Conservation (phyloP, 2,329 filamentous ascomycete species). For the Xylaria digitata region DNA sequence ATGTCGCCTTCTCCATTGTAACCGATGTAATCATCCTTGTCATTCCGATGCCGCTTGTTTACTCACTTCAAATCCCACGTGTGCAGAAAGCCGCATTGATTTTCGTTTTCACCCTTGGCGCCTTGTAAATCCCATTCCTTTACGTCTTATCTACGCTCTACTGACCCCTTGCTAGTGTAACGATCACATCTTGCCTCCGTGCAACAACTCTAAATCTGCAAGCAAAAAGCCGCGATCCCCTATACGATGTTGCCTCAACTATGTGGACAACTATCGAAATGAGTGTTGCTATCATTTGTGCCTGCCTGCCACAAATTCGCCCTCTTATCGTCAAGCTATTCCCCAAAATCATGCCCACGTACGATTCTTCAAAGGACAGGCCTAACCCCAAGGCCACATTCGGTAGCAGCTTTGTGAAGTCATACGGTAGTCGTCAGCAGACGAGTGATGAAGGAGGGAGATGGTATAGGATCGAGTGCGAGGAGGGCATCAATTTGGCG, state of each 20-base stretch:
- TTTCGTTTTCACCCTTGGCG: conserved; percentile 55
- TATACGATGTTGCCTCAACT: conserved; percentile 50
- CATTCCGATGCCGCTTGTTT: conserved; percentile 56
- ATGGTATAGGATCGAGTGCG: conserved; percentile 39
- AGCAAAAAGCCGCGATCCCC: conserved; percentile 46
- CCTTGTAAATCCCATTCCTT: conserved; percentile 51
- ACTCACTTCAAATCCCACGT: conserved; percentile 53
- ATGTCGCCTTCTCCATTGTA: conserved; percentile 55
- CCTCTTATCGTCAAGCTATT: conserved; percentile 47
- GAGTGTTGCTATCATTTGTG: conserved; percentile 53
- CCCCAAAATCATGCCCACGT: conserved; percentile 45
- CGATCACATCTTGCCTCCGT: conserved; percentile 52
- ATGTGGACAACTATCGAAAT: conserved; percentile 55
- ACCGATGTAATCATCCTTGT: conserved; percentile 56
- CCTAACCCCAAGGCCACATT: conserved; percentile 25
- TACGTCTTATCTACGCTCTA: neutral
- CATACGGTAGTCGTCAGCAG: conserved; percentile 28
- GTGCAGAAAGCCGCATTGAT: conserved; percentile 55
- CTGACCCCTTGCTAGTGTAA: conserved; percentile 40
- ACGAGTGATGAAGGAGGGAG: conserved; percentile 34
- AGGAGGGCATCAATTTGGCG: conserved; percentile 37
- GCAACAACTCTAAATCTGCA: conserved; percentile 54
- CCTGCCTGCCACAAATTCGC: conserved; percentile 52
- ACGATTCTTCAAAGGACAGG: conserved; percentile 34
- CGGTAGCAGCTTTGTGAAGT: conserved; percentile 32